Percentiles rank a stretch among this genome's conserved stretches.
Evolutionary conservation across 495 filamentous ascomycete species (phyloP).

Genomic region (Penicillium verhagenii): DNA sequence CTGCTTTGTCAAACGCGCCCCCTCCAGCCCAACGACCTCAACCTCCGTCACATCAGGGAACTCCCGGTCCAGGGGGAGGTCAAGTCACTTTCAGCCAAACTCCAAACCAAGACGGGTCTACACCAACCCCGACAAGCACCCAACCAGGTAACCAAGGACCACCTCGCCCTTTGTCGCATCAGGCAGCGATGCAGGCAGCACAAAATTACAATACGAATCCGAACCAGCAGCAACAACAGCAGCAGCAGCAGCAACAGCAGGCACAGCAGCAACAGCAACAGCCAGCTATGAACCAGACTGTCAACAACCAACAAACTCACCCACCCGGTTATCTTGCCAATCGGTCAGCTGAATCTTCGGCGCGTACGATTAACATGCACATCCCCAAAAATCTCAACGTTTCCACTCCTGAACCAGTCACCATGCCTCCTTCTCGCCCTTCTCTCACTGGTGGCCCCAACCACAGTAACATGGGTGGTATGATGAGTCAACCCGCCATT

Average conservation of each 20-base stretch:
- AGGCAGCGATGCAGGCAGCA: conserved; percentile 60
- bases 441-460: conserved; percentile 74
- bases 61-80: conserved; percentile 44
- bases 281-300: conserved; percentile 34
- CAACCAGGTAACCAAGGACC: conserved; percentile 49
- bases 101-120: conserved; percentile 33
- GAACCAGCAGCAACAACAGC: conserved; percentile 36
- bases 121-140: conserved; percentile 42
- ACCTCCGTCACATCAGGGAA: conserved; percentile 35
- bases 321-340: conserved; percentile 50
- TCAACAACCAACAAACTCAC: conserved; percentile 48
- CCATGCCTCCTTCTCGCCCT: conserved; percentile 69
- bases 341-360: conserved; percentile 46
- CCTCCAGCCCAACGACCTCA: conserved; percentile 48
- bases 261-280: conserved; percentile 35
- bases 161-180: conserved; percentile 60
- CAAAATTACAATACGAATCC: conserved; percentile 52
- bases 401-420: conserved; percentile 66
- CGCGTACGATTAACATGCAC: conserved; percentile 58
- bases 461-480: conserved; percentile 61
- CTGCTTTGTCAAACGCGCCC: conserved; percentile 40
- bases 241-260: conserved; percentile 32
- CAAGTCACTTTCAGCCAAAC: conserved; percentile 39
- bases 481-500: conserved; percentile 84
- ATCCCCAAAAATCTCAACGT: conserved; percentile 80